Conservation (phyloP, 495 filamentous ascomycete species). For the Neurospora sp. region DNA sequence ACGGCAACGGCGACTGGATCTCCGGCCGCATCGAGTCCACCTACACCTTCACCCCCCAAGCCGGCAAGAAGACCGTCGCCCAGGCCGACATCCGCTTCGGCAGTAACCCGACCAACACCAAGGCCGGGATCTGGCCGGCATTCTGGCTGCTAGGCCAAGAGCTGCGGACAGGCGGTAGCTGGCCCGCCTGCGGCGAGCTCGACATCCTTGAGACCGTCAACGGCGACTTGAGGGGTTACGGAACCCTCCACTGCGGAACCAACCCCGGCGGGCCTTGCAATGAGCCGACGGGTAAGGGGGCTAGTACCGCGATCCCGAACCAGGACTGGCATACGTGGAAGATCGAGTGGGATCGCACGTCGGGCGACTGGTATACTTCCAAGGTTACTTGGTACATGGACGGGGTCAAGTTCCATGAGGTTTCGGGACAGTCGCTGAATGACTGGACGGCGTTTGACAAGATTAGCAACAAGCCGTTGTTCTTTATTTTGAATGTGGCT, state of each 20-base stretch:
- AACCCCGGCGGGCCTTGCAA: constrained; percentile 35
- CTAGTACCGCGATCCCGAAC: constrained; percentile 22
- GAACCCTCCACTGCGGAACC: constrained; percentile 37
- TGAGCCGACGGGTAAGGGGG: constrained; percentile 32
- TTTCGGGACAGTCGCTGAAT: constrained; percentile 27
- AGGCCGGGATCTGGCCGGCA: constrained; percentile 44
- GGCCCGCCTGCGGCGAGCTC: constrained; percentile 42
- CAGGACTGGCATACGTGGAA: constrained; percentile 40
- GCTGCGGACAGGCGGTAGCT: constrained; percentile 27
- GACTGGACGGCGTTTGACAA: constrained; percentile 28
- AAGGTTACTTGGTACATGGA: constrained; percentile 40
- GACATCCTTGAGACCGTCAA: constrained; percentile 42
- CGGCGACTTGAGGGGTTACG: constrained; percentile 32
- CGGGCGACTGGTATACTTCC: constrained; percentile 29
- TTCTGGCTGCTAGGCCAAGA: constrained; percentile 43
- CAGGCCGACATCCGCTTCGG: constrained; percentile 38
- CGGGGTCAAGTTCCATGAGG: constrained; percentile 29
- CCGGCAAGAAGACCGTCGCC: constrained; percentile 28
- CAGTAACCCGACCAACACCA: constrained; percentile 18
- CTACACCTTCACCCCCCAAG: constrained; percentile 32
- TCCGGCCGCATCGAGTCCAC: constrained; percentile 39
- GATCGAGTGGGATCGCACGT: constrained; percentile 32
- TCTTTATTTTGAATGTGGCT: constrained; percentile 41
- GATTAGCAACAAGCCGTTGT: constrained; percentile 28
- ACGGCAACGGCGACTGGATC: constrained; percentile 28